phyloP scores from a whole-genome alignment of 148 eudicot genomes.

The Simmondsia chinensis region DNA sequence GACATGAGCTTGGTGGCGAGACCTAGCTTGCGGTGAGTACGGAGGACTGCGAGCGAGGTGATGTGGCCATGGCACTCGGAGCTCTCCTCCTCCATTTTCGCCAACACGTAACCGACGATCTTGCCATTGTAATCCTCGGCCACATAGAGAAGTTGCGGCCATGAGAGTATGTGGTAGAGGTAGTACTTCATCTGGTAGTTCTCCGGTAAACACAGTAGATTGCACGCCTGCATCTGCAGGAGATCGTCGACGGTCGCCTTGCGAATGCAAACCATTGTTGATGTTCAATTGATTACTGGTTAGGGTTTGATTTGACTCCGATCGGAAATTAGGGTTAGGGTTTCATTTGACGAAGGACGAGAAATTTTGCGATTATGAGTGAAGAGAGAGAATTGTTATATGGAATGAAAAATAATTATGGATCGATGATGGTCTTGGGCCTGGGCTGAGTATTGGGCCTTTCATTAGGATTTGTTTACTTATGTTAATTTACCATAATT shows the following conservation, averaged over 20 bases:
- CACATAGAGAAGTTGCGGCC: slow-evolving; percentile 90
- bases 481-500: no score
- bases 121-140: slow-evolving; percentile 86
- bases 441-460: no score
- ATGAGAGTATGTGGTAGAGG: slow-evolving; percentile 84
- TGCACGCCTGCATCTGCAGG: slow-evolving; percentile 86
- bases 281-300: not conserved
- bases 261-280: slow-evolving; percentile 77
- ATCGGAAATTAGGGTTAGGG: slow-evolving; percentile 8
- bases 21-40: slow-evolving; percentile 82
- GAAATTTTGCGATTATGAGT: no score
- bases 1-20: slow-evolving; percentile 95
- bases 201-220: slow-evolving; percentile 77
- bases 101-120: slow-evolving; percentile 81
- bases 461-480: no score
- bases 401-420: no score
- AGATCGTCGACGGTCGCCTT: slow-evolving; percentile 81
- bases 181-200: slow-evolving; percentile 97
- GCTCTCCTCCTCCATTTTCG: slow-evolving; percentile 90
- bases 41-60: slow-evolving; percentile 77
- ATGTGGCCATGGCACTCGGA: slow-evolving; percentile 93
- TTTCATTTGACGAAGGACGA: slow-evolving; percentile 9
- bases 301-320: slow-evolving; percentile 8
- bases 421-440: no score
- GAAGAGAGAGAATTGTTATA: not conserved